Percentiles rank a stretch among this genome's conserved stretches.
Conservation (phyloP, 495 filamentous ascomycete genomes). For the Penicillium robsamsonii region DNA sequence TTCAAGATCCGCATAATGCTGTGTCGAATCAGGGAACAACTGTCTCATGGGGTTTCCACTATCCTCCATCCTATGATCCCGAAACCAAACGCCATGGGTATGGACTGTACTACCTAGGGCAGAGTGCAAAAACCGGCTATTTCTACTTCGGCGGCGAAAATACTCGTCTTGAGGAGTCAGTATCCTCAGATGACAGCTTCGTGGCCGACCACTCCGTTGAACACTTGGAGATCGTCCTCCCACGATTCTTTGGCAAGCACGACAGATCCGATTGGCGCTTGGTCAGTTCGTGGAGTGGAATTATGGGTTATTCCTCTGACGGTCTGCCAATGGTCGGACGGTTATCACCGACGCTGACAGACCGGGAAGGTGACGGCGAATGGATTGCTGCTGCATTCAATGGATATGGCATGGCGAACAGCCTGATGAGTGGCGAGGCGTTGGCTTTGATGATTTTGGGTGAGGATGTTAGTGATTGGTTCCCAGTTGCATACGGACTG, state of each 20-base stretch:
- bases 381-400: slow-evolving; percentile 65
- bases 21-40: slow-evolving; percentile 26
- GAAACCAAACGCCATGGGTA: slow-evolving; percentile 45
- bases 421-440: slow-evolving; percentile 63
- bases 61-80: slow-evolving; percentile 22
- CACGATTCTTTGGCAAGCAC: slow-evolving; percentile 44
- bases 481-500: slow-evolving; percentile 27
- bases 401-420: slow-evolving; percentile 84
- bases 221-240: slow-evolving; percentile 29
- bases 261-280: slow-evolving; percentile 20
- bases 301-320: slow-evolving; percentile 77
- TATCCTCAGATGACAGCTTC: slow-evolving; percentile 53
- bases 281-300: slow-evolving; percentile 71
- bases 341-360: slow-evolving; percentile 52
- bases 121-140: slow-evolving; percentile 51
- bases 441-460: slow-evolving; percentile 45
- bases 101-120: slow-evolving; percentile 74
- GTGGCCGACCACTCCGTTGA: slow-evolving; percentile 31
- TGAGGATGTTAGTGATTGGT: slow-evolving; percentile 15
- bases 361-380: slow-evolving; percentile 36
- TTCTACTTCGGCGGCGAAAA: slow-evolving; percentile 55
- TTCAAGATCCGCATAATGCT: slow-evolving; percentile 53
- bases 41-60: slow-evolving; percentile 39
- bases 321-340: slow-evolving; percentile 66
- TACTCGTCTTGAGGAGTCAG: slow-evolving; percentile 60